Conservation (phyloP, 768 basidiomycete species). For the Clitopilus passeckerianus region DNA sequence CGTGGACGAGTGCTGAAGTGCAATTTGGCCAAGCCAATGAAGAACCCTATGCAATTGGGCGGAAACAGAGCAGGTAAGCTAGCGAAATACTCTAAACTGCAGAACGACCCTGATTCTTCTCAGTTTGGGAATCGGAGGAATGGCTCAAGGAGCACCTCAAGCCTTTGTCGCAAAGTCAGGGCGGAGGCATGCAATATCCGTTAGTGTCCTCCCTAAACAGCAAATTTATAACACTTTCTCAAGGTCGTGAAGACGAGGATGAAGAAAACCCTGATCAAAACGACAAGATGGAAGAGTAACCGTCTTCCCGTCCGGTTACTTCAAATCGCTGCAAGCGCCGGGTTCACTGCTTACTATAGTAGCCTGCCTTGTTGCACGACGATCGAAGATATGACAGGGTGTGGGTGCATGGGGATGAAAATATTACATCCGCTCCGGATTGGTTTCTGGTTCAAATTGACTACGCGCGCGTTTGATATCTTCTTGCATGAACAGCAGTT, state of each 20-base stretch:
- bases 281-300: constrained; percentile 66
- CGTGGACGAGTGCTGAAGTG: constrained; percentile 74
- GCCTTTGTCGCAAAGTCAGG: constrained; percentile 51
- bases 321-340: neutral
- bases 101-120: neutral
- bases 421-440: constrained; percentile 40
- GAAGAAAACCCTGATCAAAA: constrained; percentile 28
- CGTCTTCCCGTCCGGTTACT: neutral
- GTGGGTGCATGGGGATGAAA: neutral
- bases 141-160: constrained; percentile 84
- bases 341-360: neutral
- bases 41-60: constrained; percentile 56
- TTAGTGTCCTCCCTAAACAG: neutral
- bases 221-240: constrained; percentile 16
- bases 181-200: constrained; percentile 50
- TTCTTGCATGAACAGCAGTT: constrained; percentile 89
- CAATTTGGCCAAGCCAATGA: constrained; percentile 82
- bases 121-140: constrained; percentile 96
- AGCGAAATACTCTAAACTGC: neutral
- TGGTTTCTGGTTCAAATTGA: constrained; percentile 54
- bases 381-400: neutral
- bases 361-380: neutral
- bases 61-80: constrained; percentile 75
- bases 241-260: constrained; percentile 39
- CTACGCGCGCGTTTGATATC: constrained; percentile 86